Base-by-base conservation (phyloP, 2,329 filamentous ascomycete genomes). In the Fusarium veterinarium region DNA sequence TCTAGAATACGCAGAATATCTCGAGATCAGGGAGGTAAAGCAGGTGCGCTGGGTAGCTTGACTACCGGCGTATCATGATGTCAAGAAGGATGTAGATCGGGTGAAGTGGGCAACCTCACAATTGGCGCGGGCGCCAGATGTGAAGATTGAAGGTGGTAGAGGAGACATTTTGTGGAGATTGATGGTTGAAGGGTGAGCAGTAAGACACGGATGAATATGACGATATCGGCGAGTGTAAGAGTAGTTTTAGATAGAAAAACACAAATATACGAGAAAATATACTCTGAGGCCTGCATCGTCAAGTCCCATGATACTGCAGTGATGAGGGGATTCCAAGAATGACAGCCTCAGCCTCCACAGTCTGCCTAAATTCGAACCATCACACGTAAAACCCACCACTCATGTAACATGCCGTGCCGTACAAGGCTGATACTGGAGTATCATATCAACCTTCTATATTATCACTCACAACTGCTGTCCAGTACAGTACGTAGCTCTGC, bases 21-120 rank as follows among this genome's bases (percentile, higher is more conserved):
- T 81, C 3, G 71, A 79, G 46, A 68, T 81, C 37, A 73, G 69
- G 55, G 64, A 73, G 57, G 72, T 60, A 42, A 77, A 76, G 31
- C 64, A 55, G 7, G 79, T 76, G 37, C 74, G 73, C 33, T 79
- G 74, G 72, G 60, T 20, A 35, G 67, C 63, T 33, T 56, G 42
- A 60, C 37, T 53, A 40, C 33, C 33, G 33, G 33, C 23, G 14
- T 53, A 53, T 17, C 33, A n/a, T 17, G 49, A 40, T 53, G 23
- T 30, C 49, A 40, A 30, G 35, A 38, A 30, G 8, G 49, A 53
- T 30, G 6, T 40, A 30, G 33, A 40, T 53, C 49, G 49, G 23
- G 49, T 40, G 33, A 53, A 30, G 49, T 53, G 49, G 49, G 49
- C 23, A 17, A 53, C 49, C 19, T 64, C 60, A 60, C 48, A 60